Evolutionary conservation across 148 eudicot genomes (phyloP), one percentile per base, ranked within the genome.

Genomic region (Fagopyrum esculentum): DNA sequence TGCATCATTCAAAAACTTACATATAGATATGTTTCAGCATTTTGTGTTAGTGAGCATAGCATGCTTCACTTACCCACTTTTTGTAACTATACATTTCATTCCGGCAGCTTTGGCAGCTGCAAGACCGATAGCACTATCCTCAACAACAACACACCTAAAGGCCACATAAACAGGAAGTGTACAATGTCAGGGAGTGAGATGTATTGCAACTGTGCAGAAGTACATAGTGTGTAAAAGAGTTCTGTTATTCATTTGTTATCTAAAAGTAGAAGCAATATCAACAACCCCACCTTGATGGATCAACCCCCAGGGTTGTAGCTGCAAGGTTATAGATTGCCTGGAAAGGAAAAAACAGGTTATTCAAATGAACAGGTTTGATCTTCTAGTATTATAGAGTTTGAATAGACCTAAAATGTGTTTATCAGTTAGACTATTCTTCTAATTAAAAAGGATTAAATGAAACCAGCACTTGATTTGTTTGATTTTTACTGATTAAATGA

Each of bases 81-180:
- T 95, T 71, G 99, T 95, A 19, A 95, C 91, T 44, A 95, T 88
- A 70, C 99, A 95, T 77, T 81, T 95, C 98, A 95, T 95, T 79
- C 99, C 98, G 19, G 99, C 98, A 61, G 97, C 96, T 85, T 95
- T 95, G 72, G 99, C 99, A 63, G 99, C 99, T 72, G 96, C 92
- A 78, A 95, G 94, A 35, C 99, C 99, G 45, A 95, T 95, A 77
- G 83, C 94, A 43, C 99, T 95, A 80, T 95, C 99, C 80, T 95
- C 99, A 60, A 92, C 77, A 35, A 95, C 99, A 48, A 95, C 99
- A 66, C 99, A 95, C 73, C 99, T 95, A 35, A 51, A 30, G 10
- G 69, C 29, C 8, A 29, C 45, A 49, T 4, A 30, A 49, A 46
- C 15, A 48, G 7, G 6, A 66, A 66, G 19, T 2, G 16, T 30